Conservation (phyloP, 768 basidiomycete genomes). For the Cyclocybe aegerita region DNA sequence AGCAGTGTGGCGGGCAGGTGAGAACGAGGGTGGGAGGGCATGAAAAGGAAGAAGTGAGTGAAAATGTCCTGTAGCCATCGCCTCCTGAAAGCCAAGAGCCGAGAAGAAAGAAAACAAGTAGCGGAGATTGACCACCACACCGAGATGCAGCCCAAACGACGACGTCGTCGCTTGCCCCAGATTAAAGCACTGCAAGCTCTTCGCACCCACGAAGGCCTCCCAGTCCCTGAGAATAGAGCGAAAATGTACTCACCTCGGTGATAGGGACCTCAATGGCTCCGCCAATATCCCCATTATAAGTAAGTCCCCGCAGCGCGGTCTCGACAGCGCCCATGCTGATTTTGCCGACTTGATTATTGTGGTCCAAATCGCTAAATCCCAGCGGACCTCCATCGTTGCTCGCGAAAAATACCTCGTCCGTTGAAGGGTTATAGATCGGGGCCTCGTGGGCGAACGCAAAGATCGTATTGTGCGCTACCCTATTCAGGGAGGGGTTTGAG, state of each 20-base stretch:
- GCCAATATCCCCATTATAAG: constrained; percentile 19
- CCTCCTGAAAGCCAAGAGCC: too few species aligned
- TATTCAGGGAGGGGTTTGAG: constrained; percentile 49
- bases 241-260: constrained; percentile 31
- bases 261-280: constrained; percentile 48
- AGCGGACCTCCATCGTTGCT: constrained; percentile 68
- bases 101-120: not conserved
- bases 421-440: constrained; percentile 62
- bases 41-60: too few species aligned
- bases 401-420: constrained; percentile 73
- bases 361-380: constrained; percentile 60
- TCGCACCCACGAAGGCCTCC: too few species aligned
- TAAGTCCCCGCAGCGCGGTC: constrained; percentile 35
- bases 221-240: not conserved
- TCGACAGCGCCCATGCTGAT: constrained; percentile 61
- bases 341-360: constrained; percentile 63
- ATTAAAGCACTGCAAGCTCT: too few species aligned
- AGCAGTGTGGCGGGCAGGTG: not conserved
- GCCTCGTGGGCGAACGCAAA: constrained; percentile 82
- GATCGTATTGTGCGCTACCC: constrained; percentile 58
- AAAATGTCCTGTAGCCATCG: too few species aligned
- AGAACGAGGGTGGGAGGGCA: too few species aligned
- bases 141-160: not conserved
- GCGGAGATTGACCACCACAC: not conserved
- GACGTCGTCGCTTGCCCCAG: too few species aligned